Percentiles rank a stretch among this genome's conserved stretches.
These are phyloP conservation scores for Amaranthus palmeri DNA, from an alignment of 148 eudicot genomes.

Conservation along the genomic window DNA sequence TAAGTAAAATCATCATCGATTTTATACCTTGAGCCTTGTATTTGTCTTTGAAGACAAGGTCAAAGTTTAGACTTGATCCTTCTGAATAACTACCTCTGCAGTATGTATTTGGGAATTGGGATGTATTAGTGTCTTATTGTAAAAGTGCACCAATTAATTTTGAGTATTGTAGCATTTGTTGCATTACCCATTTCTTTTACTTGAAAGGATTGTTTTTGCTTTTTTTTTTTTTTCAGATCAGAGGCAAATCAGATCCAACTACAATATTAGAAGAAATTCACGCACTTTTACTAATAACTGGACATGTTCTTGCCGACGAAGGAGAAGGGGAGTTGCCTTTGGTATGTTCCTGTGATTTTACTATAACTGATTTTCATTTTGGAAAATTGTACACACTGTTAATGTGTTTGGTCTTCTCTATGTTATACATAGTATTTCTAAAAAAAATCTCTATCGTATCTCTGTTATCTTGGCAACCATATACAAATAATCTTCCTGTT, in stretches of 20 bases:
- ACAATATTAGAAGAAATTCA: constrained; percentile 84
- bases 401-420: neutral
- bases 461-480: no score
- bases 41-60: neutral
- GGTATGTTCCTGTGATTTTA: constrained; percentile 35
- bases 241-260: constrained; percentile 74
- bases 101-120: neutral
- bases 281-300: constrained; percentile 78
- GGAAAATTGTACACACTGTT: neutral
- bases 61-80: neutral
- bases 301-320: constrained; percentile 95
- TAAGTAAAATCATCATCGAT: neutral
- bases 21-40: neutral
- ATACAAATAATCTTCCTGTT: no score
- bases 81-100: neutral
- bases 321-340: constrained; percentile 93
- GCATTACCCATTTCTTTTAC: constrained; percentile 7
- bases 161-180: neutral
- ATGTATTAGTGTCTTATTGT: neutral
- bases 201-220: constrained; percentile 11
- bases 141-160: neutral
- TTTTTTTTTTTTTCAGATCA: constrained; percentile 42
- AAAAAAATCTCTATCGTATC: no score
- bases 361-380: neutral
- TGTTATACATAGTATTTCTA: no score